Percentiles rank a stretch among this genome's conserved stretches.
Evolutionary conservation across 495 filamentous ascomycete genomes (phyloP).

Genomic region (Venustampulla echinocandica): DNA sequence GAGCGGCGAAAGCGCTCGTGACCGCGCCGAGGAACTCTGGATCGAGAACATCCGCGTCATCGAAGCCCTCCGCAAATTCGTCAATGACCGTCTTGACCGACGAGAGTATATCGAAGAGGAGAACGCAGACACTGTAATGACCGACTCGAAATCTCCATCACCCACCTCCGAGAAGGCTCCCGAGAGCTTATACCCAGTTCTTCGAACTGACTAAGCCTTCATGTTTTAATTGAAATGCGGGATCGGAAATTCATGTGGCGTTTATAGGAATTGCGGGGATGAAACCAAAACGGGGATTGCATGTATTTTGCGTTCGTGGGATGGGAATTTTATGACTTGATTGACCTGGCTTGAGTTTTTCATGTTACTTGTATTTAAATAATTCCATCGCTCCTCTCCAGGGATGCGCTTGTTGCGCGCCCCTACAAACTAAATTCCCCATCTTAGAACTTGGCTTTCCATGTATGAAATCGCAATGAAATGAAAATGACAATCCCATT

Average conservation of each 20-base stretch:
- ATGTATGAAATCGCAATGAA: no score
- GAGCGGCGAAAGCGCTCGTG: constrained; percentile 35
- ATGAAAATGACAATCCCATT: no score
- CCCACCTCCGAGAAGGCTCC: constrained; percentile 2
- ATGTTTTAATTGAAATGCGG: background rate
- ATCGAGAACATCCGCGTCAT: constrained; percentile 76
- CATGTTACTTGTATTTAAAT: no score
- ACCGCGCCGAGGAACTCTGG: constrained; percentile 59
- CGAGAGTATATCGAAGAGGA: constrained; percentile 49
- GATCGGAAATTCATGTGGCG: background rate
- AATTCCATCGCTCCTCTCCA: no score
- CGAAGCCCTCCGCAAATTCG: constrained; percentile 61
- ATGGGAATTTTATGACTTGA: no score
- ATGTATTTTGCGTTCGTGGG: no score
- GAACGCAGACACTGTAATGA: constrained; percentile 19
- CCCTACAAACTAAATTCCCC: no score
- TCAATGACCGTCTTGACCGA: constrained; percentile 54
- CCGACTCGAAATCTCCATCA: background rate
- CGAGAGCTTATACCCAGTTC: constrained; percentile 36
- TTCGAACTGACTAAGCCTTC: constrained; percentile 28
- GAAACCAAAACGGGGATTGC: no score
- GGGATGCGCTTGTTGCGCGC: no score
- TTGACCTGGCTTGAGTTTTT: no score
- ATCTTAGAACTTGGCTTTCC: no score
- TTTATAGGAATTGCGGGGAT: background rate